Percentiles rank a stretch among this genome's conserved stretches.
Evolutionary conservation across 768 basidiomycete genomes (phyloP).

Genomic region (Clitopilus hobsonii): DNA sequence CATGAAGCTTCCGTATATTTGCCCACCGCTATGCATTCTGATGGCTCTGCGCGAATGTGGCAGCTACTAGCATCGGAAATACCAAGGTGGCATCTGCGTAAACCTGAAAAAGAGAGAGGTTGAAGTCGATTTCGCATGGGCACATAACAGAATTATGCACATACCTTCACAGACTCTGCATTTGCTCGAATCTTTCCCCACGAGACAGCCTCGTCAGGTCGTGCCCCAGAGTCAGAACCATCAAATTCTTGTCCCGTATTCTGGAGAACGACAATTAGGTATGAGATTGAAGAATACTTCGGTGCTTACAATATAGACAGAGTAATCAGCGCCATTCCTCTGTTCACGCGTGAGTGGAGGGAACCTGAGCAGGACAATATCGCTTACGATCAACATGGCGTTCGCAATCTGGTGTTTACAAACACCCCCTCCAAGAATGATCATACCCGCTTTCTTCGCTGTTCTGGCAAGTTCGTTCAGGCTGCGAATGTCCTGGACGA

Average conservation of each 20-base stretch:
- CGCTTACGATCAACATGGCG: slow-evolving; percentile 91
- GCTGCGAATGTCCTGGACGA: slow-evolving; percentile 88
- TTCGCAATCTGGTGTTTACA: slow-evolving; percentile 99
- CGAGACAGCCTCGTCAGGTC: slow-evolving; percentile 95
- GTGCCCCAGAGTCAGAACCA: slow-evolving; percentile 94
- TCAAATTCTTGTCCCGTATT: slow-evolving; percentile 99
- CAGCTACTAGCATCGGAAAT: slow-evolving; percentile 92
- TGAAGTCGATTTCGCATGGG: neutral
- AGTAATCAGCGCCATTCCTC: slow-evolving; percentile 97
- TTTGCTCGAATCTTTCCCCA: slow-evolving; percentile 97
- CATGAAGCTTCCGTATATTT: neutral
- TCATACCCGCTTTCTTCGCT: slow-evolving; percentile 95
- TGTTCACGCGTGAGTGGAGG: slow-evolving; percentile 24
- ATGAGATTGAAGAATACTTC: neutral
- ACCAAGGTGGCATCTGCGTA: slow-evolving; percentile 97
- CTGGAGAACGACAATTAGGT: slow-evolving; percentile 29
- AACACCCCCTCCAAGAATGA: slow-evolving; percentile 94
- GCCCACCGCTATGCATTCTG: neutral
- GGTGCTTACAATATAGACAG: slow-evolving; percentile 82
- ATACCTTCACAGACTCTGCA: slow-evolving; percentile 78
- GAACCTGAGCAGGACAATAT: slow-evolving; percentile 1
- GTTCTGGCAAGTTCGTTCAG: slow-evolving; percentile 87
- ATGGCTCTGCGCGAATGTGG: slow-evolving; percentile 68
- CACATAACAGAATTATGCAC: too few species aligned
- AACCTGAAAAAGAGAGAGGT: slow-evolving; percentile 36